Evolutionary conservation across 2,329 filamentous ascomycete species (phyloP), one percentile per base, ranked within the genome.

Genomic region (Xylariaceae sp.): DNA sequence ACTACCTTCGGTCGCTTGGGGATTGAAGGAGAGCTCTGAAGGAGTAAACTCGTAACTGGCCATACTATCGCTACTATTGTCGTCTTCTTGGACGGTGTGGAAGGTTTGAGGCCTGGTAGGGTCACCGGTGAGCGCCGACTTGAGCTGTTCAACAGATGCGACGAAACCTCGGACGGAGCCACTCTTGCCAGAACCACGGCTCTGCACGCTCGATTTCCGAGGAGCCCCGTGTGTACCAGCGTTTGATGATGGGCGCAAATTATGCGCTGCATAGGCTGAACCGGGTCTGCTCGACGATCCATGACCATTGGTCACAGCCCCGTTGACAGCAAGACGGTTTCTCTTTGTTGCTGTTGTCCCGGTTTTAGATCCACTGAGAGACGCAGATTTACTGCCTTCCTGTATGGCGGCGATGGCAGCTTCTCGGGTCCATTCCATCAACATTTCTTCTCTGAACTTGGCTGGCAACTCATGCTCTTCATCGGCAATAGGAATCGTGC

Each of bases 401-500:
- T 89, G 86, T 45, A 91, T 82, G 33, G 84, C 80, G 9, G 87
- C 83, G 49, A 95, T 77, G 28, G 89, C 90, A 12, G 79, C 76
- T 19, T 96, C 92, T 68, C 87, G 87, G 34, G 86, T 89, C 94
- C 94, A 97, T 44, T 90, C 85, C 17, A 84, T 79, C 55, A 92
- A 77, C 83, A 97, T 90, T 64, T 91, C 84, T 60, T 95, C 90
- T 63, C 83, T 86, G 65, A 92, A 84, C 24, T 79, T 80, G 14
- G 78, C 72, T 0, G 92, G 89, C 2, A 96, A 77, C 55, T 87
- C 82, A n/a, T 76, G 73, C 31, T 81, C 78, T 4, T 69, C 67
- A 19, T 78, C 71, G 49, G 71, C 58, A 1, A 74, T 69, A 7
- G 75, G 75, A 51, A 68, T 76, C 24, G 69, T 70, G 69, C 67